Percentiles rank a stretch among this genome's conserved stretches.
Evolutionary conservation across 1,139 yeast genomes (phyloP).

Genomic region (Saccharomyces hybrid): DNA sequence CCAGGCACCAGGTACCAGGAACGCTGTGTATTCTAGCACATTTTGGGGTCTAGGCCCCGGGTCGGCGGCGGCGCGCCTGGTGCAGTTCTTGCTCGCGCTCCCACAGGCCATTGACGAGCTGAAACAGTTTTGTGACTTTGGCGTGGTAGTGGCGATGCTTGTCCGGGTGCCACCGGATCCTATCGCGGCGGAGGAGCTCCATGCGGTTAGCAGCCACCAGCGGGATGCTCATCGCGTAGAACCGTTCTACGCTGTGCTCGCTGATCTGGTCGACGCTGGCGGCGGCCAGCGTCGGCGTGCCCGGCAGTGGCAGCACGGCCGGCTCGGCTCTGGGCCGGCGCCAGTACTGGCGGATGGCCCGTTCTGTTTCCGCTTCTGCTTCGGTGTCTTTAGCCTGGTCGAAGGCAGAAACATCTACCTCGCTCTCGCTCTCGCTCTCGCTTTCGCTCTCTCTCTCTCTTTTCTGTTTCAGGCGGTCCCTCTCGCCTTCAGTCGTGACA

Average conservation of each 20-base stretch:
- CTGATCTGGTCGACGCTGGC: neutral
- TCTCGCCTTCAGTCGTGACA: neutral
- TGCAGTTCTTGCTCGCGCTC: neutral
- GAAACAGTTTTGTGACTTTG: slow-evolving; percentile 3
- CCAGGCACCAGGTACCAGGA: neutral
- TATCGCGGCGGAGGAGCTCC: slow-evolving; percentile 4
- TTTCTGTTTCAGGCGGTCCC: neutral
- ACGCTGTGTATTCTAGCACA: neutral
- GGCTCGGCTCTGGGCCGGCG: neutral
- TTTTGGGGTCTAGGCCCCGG: neutral
- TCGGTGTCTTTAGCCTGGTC: neutral
- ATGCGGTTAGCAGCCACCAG: neutral
- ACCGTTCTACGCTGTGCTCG: neutral
- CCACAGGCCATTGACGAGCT: slow-evolving; percentile 6
- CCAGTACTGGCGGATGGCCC: neutral
- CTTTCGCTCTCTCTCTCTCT: neutral
- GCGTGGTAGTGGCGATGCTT: neutral
- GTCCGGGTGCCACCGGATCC: slow-evolving; percentile 10
- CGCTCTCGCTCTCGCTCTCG: neutral
- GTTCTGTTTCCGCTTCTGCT: neutral
- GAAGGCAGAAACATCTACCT: neutral
- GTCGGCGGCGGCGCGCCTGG: neutral
- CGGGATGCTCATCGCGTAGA: slow-evolving; percentile 3
- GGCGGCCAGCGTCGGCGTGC: neutral
- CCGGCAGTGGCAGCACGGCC: neutral